A percentile compares a stretch with the other conserved stretches of the same genome.
phyloP scores from a whole-genome alignment of 1,139 yeast genomes.

The Hansenula lynferdii region DNA sequence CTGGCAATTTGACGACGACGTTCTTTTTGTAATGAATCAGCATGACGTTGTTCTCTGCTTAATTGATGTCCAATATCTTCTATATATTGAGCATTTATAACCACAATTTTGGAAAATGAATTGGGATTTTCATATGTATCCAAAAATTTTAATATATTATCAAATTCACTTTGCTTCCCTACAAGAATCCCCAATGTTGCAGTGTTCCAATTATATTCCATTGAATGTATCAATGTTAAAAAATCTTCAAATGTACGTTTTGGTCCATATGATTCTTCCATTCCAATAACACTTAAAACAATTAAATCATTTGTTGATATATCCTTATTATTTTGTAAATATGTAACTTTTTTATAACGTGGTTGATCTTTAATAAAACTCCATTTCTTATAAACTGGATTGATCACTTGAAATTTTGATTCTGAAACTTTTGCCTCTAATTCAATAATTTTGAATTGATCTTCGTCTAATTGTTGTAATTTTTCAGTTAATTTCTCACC shows the following conservation, averaged over 20 bases:
- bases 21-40: slow-evolving; percentile 20
- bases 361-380: slow-evolving; percentile 5
- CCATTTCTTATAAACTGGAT: background rate
- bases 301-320: slow-evolving; percentile 11
- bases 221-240: slow-evolving; percentile 6
- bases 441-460: background rate
- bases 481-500: background rate
- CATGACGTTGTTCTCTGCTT: slow-evolving; percentile 19
- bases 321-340: slow-evolving; percentile 5
- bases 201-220: slow-evolving; percentile 11
- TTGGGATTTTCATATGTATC: slow-evolving; percentile 6
- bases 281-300: slow-evolving; percentile 12
- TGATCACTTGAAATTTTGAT: background rate
- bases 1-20: slow-evolving; percentile 28
- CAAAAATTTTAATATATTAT: slow-evolving; percentile 6
- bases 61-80: slow-evolving; percentile 13
- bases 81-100: slow-evolving; percentile 21
- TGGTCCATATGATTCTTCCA: slow-evolving; percentile 13
- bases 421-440: background rate
- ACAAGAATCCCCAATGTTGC: slow-evolving; percentile 11
- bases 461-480: background rate
- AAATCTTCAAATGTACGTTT: slow-evolving; percentile 12
- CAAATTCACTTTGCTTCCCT: slow-evolving; percentile 15
- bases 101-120: slow-evolving; percentile 13
- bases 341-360: slow-evolving; percentile 11